These are phyloP conservation scores for Symbiodinium pilosum DNA, from an alignment of 73 alveolate species.

Conservation along the genomic window DNA sequence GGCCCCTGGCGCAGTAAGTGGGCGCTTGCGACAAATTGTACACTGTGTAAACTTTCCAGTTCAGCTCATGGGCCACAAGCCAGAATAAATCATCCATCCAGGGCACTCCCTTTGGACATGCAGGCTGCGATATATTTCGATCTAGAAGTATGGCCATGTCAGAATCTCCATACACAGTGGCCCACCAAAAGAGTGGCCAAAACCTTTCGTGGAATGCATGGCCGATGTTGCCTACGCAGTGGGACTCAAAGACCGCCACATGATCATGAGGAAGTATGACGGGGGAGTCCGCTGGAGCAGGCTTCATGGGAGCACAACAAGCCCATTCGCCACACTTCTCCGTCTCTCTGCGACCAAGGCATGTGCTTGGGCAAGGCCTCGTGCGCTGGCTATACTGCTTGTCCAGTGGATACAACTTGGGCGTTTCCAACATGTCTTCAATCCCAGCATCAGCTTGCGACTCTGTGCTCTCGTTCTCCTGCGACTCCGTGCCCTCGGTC, in stretches of 20 bases:
- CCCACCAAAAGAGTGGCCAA: background rate
- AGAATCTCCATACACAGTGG: background rate
- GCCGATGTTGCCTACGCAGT: background rate
- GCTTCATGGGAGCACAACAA: background rate
- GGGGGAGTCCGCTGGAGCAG: background rate
- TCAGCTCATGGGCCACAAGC: background rate
- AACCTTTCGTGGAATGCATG: background rate
- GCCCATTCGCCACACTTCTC: background rate
- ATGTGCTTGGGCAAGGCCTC: background rate
- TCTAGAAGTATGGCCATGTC: background rate
- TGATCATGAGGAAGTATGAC: background rate
- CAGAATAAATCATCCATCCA: background rate
- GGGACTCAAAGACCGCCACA: background rate
- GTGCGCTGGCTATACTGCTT: background rate
- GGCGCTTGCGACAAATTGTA: background rate
- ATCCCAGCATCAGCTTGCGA: no score
- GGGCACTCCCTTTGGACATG: background rate
- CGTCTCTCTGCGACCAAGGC: background rate
- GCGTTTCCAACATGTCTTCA: no score
- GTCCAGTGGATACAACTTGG: constrained; percentile 21
- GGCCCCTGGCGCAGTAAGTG: background rate
- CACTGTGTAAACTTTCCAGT: background rate
- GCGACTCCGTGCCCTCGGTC: no score
- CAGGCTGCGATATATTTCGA: background rate
- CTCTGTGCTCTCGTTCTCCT: no score